These are phyloP conservation scores for Scheffersomyces lignosus DNA, from an alignment of 805 yeast genomes.

Conservation along the genomic window DNA sequence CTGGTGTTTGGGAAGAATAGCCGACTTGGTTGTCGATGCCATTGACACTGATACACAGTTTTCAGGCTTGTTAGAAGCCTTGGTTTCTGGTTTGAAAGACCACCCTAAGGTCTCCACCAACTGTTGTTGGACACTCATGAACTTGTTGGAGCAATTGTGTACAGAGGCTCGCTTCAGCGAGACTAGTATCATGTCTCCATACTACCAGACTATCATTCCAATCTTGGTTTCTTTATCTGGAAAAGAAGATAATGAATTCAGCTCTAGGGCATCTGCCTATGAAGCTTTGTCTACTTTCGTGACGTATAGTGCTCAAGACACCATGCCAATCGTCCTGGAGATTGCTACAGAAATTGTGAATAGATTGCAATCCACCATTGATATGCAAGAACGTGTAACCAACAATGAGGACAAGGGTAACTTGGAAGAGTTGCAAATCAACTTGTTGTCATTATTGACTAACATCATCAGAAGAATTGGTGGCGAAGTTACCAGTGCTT, in stretches of 20 bases:
- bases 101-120: slow-evolving; percentile 94
- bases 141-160: slow-evolving; percentile 80
- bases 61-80: slow-evolving; percentile 70
- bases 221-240: slow-evolving; percentile 68
- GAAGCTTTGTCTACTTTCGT: slow-evolving; percentile 88
- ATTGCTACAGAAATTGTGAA: slow-evolving; percentile 74
- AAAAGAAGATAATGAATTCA: slow-evolving; percentile 77
- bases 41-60: slow-evolving; percentile 65
- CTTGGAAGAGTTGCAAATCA: slow-evolving; percentile 86
- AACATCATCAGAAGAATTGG: slow-evolving; percentile 73
- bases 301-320: slow-evolving; percentile 67
- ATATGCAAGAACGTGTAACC: slow-evolving; percentile 53
- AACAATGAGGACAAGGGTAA: slow-evolving; percentile 71
- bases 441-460: slow-evolving; percentile 74
- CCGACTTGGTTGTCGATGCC: slow-evolving; percentile 80
- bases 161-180: slow-evolving; percentile 47
- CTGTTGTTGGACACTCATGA: slow-evolving; percentile 96
- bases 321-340: slow-evolving; percentile 63
- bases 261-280: slow-evolving; percentile 93
- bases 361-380: slow-evolving; percentile 71
- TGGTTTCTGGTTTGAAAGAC: slow-evolving; percentile 79
- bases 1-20: slow-evolving; percentile 97
- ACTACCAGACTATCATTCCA: slow-evolving; percentile 68
- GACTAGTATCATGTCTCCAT: slow-evolving; percentile 70
- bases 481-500: slow-evolving; percentile 35